A percentile compares a stretch with the other conserved stretches of the same genome.
These are phyloP conservation scores for Penicillium arizonense DNA, from an alignment of 495 filamentous ascomycete genomes.

Conservation along the genomic window DNA sequence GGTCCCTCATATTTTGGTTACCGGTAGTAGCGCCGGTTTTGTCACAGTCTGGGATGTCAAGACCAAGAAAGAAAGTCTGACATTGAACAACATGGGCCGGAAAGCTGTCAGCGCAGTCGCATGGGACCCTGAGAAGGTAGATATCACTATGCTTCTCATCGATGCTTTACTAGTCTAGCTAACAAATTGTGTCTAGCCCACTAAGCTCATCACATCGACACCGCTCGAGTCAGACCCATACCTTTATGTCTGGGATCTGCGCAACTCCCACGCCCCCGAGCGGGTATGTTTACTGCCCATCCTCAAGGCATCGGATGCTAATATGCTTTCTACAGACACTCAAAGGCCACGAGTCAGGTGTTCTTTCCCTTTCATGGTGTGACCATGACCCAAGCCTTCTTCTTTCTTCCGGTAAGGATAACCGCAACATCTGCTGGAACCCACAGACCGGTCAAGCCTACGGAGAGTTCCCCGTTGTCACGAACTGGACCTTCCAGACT, in stretches of 20 bases:
- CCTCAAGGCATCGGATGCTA: neutral
- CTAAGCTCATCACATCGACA: conserved; percentile 90
- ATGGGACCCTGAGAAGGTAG: conserved; percentile 86
- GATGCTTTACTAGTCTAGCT: neutral
- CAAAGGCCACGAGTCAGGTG: conserved; percentile 85
- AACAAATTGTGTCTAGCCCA: conserved; percentile 51
- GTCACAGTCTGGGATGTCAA: conserved; percentile 99
- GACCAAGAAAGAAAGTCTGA: conserved; percentile 92
- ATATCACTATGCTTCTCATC: too few relatives aligned
- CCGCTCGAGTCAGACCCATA: conserved; percentile 85
- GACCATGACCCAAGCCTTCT: conserved; percentile 85
- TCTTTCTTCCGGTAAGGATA: conserved; percentile 95
- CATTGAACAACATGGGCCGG: conserved; percentile 85
- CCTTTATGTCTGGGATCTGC: conserved; percentile 90
- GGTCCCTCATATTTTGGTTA: conserved; percentile 92
- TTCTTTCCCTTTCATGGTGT: conserved; percentile 96
- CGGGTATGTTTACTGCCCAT: conserved; percentile 41
- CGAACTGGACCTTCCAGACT: conserved; percentile 98
- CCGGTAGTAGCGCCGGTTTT: conserved; percentile 90
- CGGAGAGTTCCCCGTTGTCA: conserved; percentile 94
- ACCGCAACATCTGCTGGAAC: conserved; percentile 94
- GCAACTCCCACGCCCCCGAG: conserved; percentile 95
- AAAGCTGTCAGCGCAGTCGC: conserved; percentile 94
- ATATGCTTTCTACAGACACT: conserved; percentile 52
- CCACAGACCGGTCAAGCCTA: conserved; percentile 81